These are phyloP conservation scores for Tulasnella sp. DNA, from an alignment of 768 basidiomycete species.

Conservation along the genomic window DNA sequence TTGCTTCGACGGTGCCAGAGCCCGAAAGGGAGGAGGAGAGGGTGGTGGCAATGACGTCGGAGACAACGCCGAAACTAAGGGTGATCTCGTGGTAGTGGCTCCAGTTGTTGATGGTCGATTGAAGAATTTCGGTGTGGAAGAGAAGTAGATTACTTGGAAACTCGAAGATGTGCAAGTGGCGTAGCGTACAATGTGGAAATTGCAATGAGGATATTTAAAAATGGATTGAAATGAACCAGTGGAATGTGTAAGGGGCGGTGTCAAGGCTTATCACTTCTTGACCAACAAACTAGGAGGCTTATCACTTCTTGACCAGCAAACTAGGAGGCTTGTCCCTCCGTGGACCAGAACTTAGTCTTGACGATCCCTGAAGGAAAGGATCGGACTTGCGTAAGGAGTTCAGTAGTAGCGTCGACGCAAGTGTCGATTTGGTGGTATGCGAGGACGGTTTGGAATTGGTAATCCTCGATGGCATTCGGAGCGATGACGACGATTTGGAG, in stretches of 20 bases:
- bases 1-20: constrained; percentile 63
- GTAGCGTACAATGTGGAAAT: constrained; percentile 12
- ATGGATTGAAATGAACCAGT: constrained; percentile 18
- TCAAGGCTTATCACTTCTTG: constrained; percentile 1
- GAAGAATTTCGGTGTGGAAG: constrained; percentile 49
- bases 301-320: constrained; percentile 5
- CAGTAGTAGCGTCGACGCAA: constrained; percentile 35
- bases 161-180: constrained; percentile 1
- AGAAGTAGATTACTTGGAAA: constrained; percentile 17
- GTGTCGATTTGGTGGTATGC: constrained; percentile 16
- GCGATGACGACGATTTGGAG: not conserved
- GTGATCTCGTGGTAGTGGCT: constrained; percentile 61
- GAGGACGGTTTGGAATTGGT: constrained; percentile 14
- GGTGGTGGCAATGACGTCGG: constrained; percentile 9
- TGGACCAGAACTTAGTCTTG: not conserved
- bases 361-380: constrained; percentile 34
- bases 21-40: constrained; percentile 46
- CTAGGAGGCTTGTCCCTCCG: constrained; percentile 1
- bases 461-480: constrained; percentile 18
- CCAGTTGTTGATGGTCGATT: constrained; percentile 71
- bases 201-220: not conserved
- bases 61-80: constrained; percentile 41
- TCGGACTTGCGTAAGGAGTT: constrained; percentile 33
- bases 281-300: constrained; percentile 12
- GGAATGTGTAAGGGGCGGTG: not conserved